phyloP scores from a whole-genome alignment of 176 grass and related monocot genomes.

The Carex littledalei region DNA sequence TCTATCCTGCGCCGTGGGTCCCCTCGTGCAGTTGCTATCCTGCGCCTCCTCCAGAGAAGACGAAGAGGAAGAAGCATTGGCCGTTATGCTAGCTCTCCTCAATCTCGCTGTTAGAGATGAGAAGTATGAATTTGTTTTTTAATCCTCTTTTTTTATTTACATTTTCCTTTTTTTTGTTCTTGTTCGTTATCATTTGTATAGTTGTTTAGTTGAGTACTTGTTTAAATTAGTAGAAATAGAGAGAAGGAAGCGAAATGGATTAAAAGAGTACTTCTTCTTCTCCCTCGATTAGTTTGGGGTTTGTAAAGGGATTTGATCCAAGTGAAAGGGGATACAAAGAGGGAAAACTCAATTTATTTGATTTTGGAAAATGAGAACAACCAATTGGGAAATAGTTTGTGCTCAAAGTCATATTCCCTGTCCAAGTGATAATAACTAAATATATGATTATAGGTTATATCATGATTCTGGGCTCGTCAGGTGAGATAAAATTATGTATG shows the following conservation, averaged over 20 bases:
- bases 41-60: neutral
- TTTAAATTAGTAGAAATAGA: too few relatives aligned
- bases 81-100: constrained; percentile 77
- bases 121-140: constrained; percentile 22
- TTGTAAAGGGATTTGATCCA: neutral
- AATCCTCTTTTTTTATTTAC: neutral
- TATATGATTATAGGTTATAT: too few relatives aligned
- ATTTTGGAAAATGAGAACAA: neutral
- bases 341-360: neutral
- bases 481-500: neutral
- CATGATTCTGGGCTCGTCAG: too few relatives aligned
- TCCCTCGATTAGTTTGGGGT: too few relatives aligned
- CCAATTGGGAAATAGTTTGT: neutral
- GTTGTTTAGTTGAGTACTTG: too few relatives aligned
- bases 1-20: constrained; percentile 54
- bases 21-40: constrained; percentile 85
- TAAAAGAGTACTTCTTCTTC: too few relatives aligned
- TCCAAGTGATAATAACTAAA: too few relatives aligned
- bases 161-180: too few relatives aligned
- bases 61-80: constrained; percentile 27
- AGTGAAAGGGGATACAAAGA: neutral
- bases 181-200: neutral
- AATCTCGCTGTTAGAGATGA: constrained; percentile 88
- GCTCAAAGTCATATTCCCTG: neutral
- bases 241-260: neutral